Evolutionary conservation across 192 early-diverging fungal species (phyloP), one percentile per base, ranked within the genome.

Genomic region (Coemansia sp.): DNA sequence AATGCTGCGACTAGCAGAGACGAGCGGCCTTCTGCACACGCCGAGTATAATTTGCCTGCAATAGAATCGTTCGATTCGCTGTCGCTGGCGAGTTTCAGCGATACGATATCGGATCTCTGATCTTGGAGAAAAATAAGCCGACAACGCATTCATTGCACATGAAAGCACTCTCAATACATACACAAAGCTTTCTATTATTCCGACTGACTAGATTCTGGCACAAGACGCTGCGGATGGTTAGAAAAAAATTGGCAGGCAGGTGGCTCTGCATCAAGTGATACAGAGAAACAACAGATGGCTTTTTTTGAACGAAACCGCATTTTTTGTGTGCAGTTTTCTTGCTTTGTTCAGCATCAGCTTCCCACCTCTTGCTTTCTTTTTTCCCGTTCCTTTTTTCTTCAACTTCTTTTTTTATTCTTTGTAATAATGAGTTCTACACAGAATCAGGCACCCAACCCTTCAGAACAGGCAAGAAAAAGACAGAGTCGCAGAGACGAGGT

Each of bases 401-500:
- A 20, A 55, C 6, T 28, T 48, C 22, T 48, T 5, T 48, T 48
- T 48, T 3, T 48, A 5, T 48, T 48, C 8, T 48, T 18, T 52
- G 35, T 17, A 57, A 81, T 76, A 73, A 81, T 81, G 79, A 81
- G 79, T 61, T 73, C 74, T 22, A 58, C 74, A 34, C 79, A 72
- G 65, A 76, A 67, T 59, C 62, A 72, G 28, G 57, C 55, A 20
- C 56, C 69, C 11, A 67, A 65, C 65, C 64, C 63, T 11, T 66
- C 81, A 11, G 81, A 78, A 66, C 81, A 83, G 63, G 81, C 81
- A 36, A 65, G 81, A 54, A 77, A 83, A 58, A 61, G 81, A 36
- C 81, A 83, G 65, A 83, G 41, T 5, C 81, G 81, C 60, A 61
- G 70, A 34, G 81, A 83, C 73, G 81, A 83, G 73, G 81, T 78